Base-by-base conservation (phyloP, 768 basidiomycete species). In the Mycena kentingensis region DNA sequence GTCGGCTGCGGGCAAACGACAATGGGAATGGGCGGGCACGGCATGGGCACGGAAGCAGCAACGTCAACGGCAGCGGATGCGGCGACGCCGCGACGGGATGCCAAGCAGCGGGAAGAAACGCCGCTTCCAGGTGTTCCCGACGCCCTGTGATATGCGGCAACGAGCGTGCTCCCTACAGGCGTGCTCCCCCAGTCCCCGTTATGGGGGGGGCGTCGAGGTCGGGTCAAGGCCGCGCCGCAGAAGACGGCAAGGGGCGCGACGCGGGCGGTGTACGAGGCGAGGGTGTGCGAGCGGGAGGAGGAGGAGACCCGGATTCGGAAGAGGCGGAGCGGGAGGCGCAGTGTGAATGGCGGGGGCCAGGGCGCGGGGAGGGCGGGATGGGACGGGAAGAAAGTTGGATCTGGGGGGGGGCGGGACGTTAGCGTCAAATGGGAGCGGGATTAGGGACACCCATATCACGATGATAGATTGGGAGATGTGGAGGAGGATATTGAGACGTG, bases 41-140 rank as follows among this genome's bases (percentile, higher is more conserved):
- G 54, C 63, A 22, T 39, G 37, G 37, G 15, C 15, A 16, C 18
- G 37, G 10, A 8, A 7, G 8, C 11, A 18, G 8, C 8, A 10
- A 7, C 8, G 15, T 16, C 37, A 39, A 77, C 11, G n/a, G n/a
- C n/a, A n/a, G n/a, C n/a, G 3, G 26, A 21, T 8, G 1, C 24
- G 7, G n/a, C n/a, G 3, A n/a, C n/a, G n/a, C n/a, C n/a, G n/a
- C n/a, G n/a, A 2, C 29, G 21, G 22, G 21, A 19, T 16, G 12
- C 55, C 60, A 43, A 54, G 53, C 22, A 63, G 69, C 49, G 69
- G 63, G 47, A 61, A 70, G 10, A 79, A 75, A 50, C 65, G 86
- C 46, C 72, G 78, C 45, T 88, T 87, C 72, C 77, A 78, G 61
- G 81, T 77, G 44, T 67, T 42, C 44, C 46, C 42, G 39, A 54